Percentiles rank a stretch among this genome's conserved stretches.
These are phyloP conservation scores for Arachis monticola DNA, from an alignment of 331 rosid genomes.

Conservation along the genomic window DNA sequence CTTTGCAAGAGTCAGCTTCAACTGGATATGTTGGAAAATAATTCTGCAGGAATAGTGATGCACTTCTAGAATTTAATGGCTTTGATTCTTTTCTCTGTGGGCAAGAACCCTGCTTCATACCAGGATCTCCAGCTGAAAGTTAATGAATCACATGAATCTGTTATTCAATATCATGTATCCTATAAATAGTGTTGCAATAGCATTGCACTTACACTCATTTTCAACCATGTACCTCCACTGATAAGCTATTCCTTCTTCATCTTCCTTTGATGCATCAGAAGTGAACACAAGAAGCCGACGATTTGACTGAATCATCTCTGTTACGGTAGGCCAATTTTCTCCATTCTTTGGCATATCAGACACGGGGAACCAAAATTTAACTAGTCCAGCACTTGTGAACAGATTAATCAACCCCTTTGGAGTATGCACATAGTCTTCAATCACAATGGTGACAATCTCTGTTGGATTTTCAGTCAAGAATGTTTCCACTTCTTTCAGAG, in stretches of 20 bases:
- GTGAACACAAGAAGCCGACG: constrained; percentile 93
- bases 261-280: constrained; percentile 86
- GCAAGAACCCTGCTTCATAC: constrained; percentile 75
- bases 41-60: constrained; percentile 83
- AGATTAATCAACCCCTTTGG: constrained; percentile 81
- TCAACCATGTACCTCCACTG: constrained; percentile 88
- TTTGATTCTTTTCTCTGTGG: constrained; percentile 84
- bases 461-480: constrained; percentile 76
- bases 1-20: constrained; percentile 88
- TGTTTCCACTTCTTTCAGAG: constrained; percentile 88
- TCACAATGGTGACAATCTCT: constrained; percentile 84
- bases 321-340: constrained; percentile 93
- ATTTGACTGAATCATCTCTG: constrained; percentile 80
- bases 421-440: constrained; percentile 89
- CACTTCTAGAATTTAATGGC: constrained; percentile 65
- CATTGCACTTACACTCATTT: constrained; percentile 74
- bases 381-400: constrained; percentile 72
- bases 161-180: constrained; percentile 28
- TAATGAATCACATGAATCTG: not conserved
- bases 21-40: constrained; percentile 91
- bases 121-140: constrained; percentile 96
- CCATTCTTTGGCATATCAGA: constrained; percentile 84
- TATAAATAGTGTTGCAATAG: constrained; percentile 7
- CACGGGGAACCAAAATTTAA: constrained; percentile 87
- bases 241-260: constrained; percentile 92